Evolutionary conservation across 306 rosid species (phyloP), one percentile per base, ranked within the genome.

Genomic region (Alnus glutinosa): DNA sequence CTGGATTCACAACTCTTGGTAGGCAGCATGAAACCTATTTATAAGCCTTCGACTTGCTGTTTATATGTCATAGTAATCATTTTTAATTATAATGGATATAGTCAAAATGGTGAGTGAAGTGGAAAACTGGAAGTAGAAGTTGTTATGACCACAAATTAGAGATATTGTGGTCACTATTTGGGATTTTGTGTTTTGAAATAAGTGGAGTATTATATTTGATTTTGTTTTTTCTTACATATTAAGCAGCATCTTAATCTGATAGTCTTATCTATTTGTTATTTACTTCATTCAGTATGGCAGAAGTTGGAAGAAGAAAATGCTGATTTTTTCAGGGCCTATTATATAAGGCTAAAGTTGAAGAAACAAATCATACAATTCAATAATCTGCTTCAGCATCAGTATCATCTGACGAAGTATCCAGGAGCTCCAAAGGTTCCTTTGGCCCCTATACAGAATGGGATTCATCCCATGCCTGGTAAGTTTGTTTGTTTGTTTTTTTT

Each of bases 261-360:
- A 34, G 83, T 87, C 70, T 68, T 58, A 42, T 78, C 76, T 28
- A 72, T 62, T 75, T 75, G 51, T 19, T 36, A 68, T 76, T 86
- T 76, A 61, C 62, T 77, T 70, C 44, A 64, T 86, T 76, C 86
- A 96, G 99, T 96, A 62, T 96, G 99, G 99, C 98, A 92, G 93
- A 93, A 93, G 89, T 87, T 96, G 94, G 99, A 96, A 85, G 99
- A 96, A 89, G 99, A 93, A 86, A 96, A 96, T 85, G 90, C 92
- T 0, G 98, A 96, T 78, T 96, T 96, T 83, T 96, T 93, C 86
- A 89, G 99, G 83, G 99, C 97, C 2, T 96, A 96, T 81, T 93
- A 93, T 70, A 89, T 96, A 77, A 83, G 99, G 59, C 88, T 96
- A 81, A 96, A 96, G 84, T 85, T 96, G 89, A 96, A 96, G 85